Base-by-base conservation (phyloP, 257 asterid genomes). In the Coffea canephora region DNA sequence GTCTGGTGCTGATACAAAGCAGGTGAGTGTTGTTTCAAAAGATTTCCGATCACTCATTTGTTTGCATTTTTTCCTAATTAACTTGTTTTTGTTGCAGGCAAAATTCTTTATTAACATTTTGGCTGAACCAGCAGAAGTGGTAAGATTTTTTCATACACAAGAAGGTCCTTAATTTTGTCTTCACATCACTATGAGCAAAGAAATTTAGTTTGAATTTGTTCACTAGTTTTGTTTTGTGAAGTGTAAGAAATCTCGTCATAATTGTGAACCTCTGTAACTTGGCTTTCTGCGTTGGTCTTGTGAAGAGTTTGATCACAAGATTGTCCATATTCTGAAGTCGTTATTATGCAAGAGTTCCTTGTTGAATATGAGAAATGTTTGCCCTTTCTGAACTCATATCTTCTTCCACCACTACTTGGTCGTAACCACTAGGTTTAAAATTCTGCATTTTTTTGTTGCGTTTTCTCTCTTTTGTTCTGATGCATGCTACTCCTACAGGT, bases 91-190 rank as follows among this genome's bases (percentile, higher is more conserved):
- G 66, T 81, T 82, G 86, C 93, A 93, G 99, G 99, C 99, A 84
- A 95, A 93, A 86, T 95, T 95, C 83, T 93, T 95, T 93, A 95
- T 95, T 74, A 95, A 95, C 82, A 92, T 95, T 65, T 87, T 95
- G 92, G 99, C 99, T 65, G 99, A 93, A 85, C 97, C 99, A 75
- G 90, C 99, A 55, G 97, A 95, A 16, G 95, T 91, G 89, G 99
- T 95, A 83, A 83, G 93, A 62, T 3, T 48, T 48, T 11, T 48
- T 7, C 52, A 48, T 4, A 11, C 52, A 7, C 52, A 48, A 3
- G 8, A 48, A 11, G 9, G 13, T 48, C 52, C 52, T 48, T 48
- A 7, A 79, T 48, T 19, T 71, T 55, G 18, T 27, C 71, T 57
- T 76, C 48, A 45, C 45, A 7, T 61, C 50, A 76, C 6, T 4